Percentiles rank a stretch among this genome's conserved stretches.
Evolutionary conservation across 2,329 filamentous ascomycete species (phyloP).

Genomic region (Colletotrichum cordylinicola): DNA sequence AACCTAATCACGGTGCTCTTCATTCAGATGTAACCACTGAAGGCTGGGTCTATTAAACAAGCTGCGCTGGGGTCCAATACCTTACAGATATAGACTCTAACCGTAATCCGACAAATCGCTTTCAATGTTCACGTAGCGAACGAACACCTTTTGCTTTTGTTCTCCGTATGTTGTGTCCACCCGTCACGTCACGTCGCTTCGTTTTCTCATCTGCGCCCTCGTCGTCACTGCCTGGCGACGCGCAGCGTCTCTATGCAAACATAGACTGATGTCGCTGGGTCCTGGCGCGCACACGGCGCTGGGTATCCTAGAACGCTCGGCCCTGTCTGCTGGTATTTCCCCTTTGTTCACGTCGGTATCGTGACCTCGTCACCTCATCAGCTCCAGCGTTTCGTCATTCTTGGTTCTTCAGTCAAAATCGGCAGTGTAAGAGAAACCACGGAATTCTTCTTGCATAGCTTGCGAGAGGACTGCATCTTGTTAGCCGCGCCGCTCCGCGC

Average conservation of each 20-base stretch:
- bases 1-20: not conserved
- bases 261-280: not conserved
- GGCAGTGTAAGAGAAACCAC: constrained; percentile 96
- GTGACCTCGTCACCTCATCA: not conserved
- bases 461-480: constrained; percentile 80
- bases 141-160: constrained; percentile 1
- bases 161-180: constrained; percentile 2
- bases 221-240: not conserved
- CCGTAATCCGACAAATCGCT: not conserved
- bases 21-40: not conserved
- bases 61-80: not conserved
- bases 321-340: not conserved
- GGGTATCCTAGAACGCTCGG: not conserved
- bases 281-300: not conserved
- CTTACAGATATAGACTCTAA: constrained; percentile 6
- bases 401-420: constrained; percentile 72
- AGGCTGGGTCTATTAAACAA: constrained; percentile 21
- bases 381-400: not conserved
- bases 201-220: not conserved
- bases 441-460: constrained; percentile 99
- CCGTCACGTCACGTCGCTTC: not conserved
- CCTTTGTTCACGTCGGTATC: not conserved
- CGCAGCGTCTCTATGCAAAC: not conserved
- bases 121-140: constrained; percentile 12
- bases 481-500: not conserved